Base-by-base conservation (phyloP, 306 rosid species). In the Dryas octopetala region DNA sequence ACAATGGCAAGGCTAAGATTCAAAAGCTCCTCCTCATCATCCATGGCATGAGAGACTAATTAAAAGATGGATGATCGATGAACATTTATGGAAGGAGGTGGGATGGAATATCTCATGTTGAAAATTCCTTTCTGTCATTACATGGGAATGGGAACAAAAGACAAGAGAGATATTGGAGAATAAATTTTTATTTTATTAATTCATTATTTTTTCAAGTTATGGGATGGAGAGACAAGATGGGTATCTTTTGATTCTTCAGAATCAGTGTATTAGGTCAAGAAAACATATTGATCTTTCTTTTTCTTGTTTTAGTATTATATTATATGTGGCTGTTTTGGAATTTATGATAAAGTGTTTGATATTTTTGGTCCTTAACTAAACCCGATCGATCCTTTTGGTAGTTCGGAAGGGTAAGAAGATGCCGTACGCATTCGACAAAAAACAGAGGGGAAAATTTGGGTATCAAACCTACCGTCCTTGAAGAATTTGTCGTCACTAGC, bases 391-490 rank as follows among this genome's bases (percentile, higher is more conserved):
- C 38, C 38, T 86, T 85, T 83, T 83, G 91, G 85, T 83, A 81
- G 82, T 70, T 81, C 86, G 75, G 92, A 81, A 73, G 87, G 81
- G 74, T 64, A 77, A 66, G 85, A 87, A 89, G 92, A 89, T 89
- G 91, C 89, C 86, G 77, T 76, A 73, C 61, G 86, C 68, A 87
- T 79, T 87, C 61, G 90, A 91, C 97, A 87, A 84, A 85, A 76
- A 78, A 83, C 80, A 87, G 83, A 86, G 74, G 85, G 83, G 72
- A 87, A 85, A 85, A 74, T 75, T 87, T 78, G 83, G 90, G 96
- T 83, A 88, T 88, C 96, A 51, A 87, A 78, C 88, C 88, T 82
- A 86, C 90, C 87, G 88, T 80, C 89, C 90, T 83, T 85, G n/a
- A 78, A 74, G 40, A 47, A 62, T 80, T 80, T 79, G 83, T 81